Base-by-base conservation (phyloP, 805 yeast genomes). In the Yarrowia sp. region DNA sequence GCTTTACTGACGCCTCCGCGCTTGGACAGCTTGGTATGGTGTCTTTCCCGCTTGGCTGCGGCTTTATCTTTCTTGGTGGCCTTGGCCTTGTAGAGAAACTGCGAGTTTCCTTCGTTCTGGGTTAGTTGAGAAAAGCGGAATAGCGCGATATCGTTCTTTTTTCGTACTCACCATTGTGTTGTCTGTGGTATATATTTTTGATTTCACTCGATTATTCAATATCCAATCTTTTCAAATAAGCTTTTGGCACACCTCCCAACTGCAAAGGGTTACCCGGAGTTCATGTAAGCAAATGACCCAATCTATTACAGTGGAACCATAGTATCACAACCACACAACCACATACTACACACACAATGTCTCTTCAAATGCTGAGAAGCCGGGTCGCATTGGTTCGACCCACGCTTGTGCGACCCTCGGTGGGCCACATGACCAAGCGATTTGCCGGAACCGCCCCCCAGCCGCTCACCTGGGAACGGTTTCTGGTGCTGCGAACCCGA, bases 381-480 rank as follows among this genome's bases (percentile, higher is more conserved):
- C 64, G 64, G 50, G 33, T 58, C 33, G 49, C 64, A 3, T 40
- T 58, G 50, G 50, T 50, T n/a, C 64, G 64, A 17, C 64, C 49
- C 19, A 58, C 64, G 1, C 64, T 58, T 17, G 19, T 43, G 39
- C 64, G 64, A 12, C 64, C 64, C 64, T 3, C 50, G 9, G 50
- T 58, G 5, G 64, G 64, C 14, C 47, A n/a, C 30, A 58, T 58
- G 64, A 58, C 64, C 39, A 55, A 55, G 38, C 64, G 64, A 43
- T 58, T 58, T 13, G 64, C 47, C 58, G 64, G 52, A 36, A 60
- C 44, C 66, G 70, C 47, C 61, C 53, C 66, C 39, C 7, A 12
- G n/a, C 55, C 66, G 9, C 71, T 91, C 74, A 81, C 85, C 63
- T 95, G 99, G 99, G 84, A 86, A 49, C 88, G 91, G 56, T 95